Evolutionary conservation across 352 stramenopile species (phyloP).

Genomic region (Phytophthora kernoviae): DNA sequence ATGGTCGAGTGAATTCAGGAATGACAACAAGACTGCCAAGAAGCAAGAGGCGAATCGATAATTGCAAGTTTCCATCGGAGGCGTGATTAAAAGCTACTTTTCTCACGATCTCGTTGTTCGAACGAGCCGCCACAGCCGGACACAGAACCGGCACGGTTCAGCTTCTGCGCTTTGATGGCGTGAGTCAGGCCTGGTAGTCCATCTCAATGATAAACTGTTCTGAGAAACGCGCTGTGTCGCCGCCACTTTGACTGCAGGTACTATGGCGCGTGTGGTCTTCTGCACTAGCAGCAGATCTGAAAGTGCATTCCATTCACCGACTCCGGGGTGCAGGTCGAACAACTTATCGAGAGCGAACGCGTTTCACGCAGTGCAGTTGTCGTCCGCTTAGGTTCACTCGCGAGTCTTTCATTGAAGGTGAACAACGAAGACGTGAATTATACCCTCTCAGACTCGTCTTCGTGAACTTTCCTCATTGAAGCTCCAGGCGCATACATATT

Average conservation of each 20-base stretch:
- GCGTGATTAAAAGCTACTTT: slow-evolving; percentile 12
- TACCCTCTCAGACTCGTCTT: not conserved
- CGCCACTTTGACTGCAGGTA: not conserved
- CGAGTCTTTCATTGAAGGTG: too few relatives aligned
- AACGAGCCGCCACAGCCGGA: slow-evolving; percentile 4
- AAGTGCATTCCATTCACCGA: not conserved
- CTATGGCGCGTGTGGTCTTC: not conserved
- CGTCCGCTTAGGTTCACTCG: too few relatives aligned
- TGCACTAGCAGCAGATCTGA: not conserved
- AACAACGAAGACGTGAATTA: too few relatives aligned
- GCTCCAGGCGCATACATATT: not conserved
- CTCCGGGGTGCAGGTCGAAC: not conserved
- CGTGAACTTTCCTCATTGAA: not conserved
- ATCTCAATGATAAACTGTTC: slow-evolving; percentile 9
- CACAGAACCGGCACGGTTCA: slow-evolving; percentile 3
- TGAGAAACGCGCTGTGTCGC: not conserved
- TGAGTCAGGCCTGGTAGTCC: slow-evolving; percentile 1
- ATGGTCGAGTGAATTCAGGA: not conserved
- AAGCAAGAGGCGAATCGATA: not conserved
- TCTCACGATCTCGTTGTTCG: slow-evolving; percentile 26
- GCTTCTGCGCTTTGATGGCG: slow-evolving; percentile 7
- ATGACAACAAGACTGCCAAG: not conserved
- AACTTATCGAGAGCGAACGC: too few relatives aligned
- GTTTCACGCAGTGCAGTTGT: too few relatives aligned
- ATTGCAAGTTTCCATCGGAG: not conserved